Percentiles rank a stretch among this genome's conserved stretches.
Conservation (phyloP, 2,329 filamentous ascomycete species). For the Phialophora tarda region DNA sequence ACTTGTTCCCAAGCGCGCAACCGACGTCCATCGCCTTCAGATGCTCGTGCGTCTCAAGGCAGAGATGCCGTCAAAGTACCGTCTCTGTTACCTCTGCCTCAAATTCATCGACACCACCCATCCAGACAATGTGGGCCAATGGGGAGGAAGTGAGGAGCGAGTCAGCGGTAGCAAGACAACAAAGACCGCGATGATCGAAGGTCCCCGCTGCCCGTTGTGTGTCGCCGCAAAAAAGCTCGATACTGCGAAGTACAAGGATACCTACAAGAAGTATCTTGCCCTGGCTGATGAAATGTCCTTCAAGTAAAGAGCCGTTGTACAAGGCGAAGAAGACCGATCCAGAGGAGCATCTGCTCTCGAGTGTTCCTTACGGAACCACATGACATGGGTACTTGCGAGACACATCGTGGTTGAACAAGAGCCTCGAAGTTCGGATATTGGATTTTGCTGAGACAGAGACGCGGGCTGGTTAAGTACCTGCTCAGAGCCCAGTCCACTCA, state of each 20-base stretch:
- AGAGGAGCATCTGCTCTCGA: not conserved
- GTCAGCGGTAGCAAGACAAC: slow-evolving; percentile 17
- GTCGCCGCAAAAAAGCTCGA: slow-evolving; percentile 19
- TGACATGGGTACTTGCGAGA: not conserved
- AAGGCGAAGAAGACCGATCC: not conserved
- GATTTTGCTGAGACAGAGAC: not conserved
- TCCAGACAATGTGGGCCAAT: slow-evolving; percentile 14
- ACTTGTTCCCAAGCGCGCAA: slow-evolving; percentile 16
- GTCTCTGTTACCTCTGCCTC: slow-evolving; percentile 36
- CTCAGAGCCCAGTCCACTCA: not conserved
- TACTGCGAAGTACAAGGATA: slow-evolving; percentile 18
- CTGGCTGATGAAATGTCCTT: slow-evolving; percentile 11
- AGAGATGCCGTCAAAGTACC: slow-evolving; percentile 27
- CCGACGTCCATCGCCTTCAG: slow-evolving; percentile 30
- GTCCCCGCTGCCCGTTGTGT: slow-evolving; percentile 34
- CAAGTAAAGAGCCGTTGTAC: not conserved
- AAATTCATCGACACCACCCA: slow-evolving; percentile 25
- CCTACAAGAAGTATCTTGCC: slow-evolving; percentile 31
- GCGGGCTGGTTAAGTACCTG: not conserved
- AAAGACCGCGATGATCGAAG: slow-evolving; percentile 23
- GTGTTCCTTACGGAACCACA: not conserved
- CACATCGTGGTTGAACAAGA: not conserved
- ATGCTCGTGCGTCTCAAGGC: slow-evolving; percentile 33
- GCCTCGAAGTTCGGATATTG: not conserved
- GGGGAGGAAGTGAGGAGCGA: slow-evolving; percentile 26